These are phyloP conservation scores for Rosa hybrid DNA, from an alignment of 331 rosid genomes.

Conservation along the genomic window DNA sequence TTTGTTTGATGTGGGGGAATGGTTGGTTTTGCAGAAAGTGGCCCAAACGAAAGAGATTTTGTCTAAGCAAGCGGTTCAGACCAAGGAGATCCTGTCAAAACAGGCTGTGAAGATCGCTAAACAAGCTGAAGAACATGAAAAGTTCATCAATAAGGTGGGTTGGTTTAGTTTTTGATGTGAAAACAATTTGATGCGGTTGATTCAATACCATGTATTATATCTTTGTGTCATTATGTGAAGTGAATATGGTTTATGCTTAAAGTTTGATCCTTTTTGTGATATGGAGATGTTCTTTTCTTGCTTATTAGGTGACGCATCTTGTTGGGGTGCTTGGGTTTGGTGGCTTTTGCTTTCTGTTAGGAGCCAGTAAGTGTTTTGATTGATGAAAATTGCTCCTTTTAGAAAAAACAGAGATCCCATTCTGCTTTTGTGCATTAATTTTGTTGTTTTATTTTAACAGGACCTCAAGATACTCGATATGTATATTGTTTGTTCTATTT, in stretches of 20 bases:
- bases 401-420: background rate
- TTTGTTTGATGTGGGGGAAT: constrained; percentile 27
- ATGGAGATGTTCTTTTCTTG: background rate
- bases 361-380: constrained; percentile 59
- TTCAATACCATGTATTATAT: background rate
- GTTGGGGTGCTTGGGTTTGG: constrained; percentile 86
- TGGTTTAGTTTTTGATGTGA: background rate
- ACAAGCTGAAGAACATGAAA: constrained; percentile 81
- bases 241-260: background rate
- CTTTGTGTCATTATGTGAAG: background rate
- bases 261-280: constrained; percentile 1
- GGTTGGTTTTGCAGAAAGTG: constrained; percentile 47
- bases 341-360: constrained; percentile 86
- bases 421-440: background rate
- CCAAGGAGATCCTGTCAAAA: constrained; percentile 59
- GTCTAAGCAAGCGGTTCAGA: constrained; percentile 76
- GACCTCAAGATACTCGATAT: constrained; percentile 78
- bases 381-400: background rate
- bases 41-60: constrained; percentile 61
- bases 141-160: constrained; percentile 67
- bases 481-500: constrained; percentile 81
- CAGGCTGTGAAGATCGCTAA: constrained; percentile 79
- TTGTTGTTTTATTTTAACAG: constrained; percentile 38
- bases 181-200: constrained; percentile 17
- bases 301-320: constrained; percentile 68